Percentiles rank a stretch among this genome's conserved stretches.
phyloP scores from a whole-genome alignment of 1,284 basidiomycete genomes.

The Trichosporon sp. region DNA sequence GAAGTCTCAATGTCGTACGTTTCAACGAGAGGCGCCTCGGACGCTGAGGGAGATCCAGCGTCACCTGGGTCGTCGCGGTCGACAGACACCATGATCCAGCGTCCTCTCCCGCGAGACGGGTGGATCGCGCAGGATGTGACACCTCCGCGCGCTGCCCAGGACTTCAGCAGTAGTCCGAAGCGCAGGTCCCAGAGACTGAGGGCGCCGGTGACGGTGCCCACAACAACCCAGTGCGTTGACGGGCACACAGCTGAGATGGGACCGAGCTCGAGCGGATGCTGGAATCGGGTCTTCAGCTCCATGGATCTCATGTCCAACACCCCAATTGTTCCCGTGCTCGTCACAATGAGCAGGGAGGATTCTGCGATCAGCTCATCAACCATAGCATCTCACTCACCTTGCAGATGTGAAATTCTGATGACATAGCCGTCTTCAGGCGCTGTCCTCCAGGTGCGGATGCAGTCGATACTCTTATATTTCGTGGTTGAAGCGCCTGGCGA shows the following conservation, averaged over 20 bases:
- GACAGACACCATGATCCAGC: slow-evolving; percentile 78
- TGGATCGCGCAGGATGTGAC: slow-evolving; percentile 62
- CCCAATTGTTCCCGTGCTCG: slow-evolving; percentile 70
- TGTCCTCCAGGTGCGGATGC: slow-evolving; percentile 52
- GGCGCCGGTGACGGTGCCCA: slow-evolving; percentile 77
- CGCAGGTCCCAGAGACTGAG: slow-evolving; percentile 90
- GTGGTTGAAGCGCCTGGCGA: slow-evolving; percentile 59
- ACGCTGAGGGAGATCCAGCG: not conserved
- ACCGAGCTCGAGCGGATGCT: slow-evolving; percentile 80
- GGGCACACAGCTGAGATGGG: slow-evolving; percentile 78
- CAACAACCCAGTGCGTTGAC: slow-evolving; percentile 77
- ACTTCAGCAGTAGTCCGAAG: slow-evolving; percentile 81
- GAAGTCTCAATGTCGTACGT: slow-evolving; percentile 49
- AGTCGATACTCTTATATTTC: slow-evolving; percentile 72
- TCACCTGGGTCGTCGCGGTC: slow-evolving; percentile 51
- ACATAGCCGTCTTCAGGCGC: slow-evolving; percentile 31
- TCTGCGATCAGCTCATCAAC: slow-evolving; percentile 28
- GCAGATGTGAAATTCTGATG: slow-evolving; percentile 31
- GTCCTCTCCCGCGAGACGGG: slow-evolving; percentile 68
- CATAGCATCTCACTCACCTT: slow-evolving; percentile 27
- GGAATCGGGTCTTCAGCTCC: slow-evolving; percentile 67
- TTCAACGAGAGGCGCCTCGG: slow-evolving; percentile 33
- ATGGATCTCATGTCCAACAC: slow-evolving; percentile 84
- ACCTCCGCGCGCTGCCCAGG: slow-evolving; percentile 69
- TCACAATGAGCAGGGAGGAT: slow-evolving; percentile 67